Conservation (phyloP, 2,329 filamentous ascomycete genomes). For the Exophiala aquamarina region DNA sequence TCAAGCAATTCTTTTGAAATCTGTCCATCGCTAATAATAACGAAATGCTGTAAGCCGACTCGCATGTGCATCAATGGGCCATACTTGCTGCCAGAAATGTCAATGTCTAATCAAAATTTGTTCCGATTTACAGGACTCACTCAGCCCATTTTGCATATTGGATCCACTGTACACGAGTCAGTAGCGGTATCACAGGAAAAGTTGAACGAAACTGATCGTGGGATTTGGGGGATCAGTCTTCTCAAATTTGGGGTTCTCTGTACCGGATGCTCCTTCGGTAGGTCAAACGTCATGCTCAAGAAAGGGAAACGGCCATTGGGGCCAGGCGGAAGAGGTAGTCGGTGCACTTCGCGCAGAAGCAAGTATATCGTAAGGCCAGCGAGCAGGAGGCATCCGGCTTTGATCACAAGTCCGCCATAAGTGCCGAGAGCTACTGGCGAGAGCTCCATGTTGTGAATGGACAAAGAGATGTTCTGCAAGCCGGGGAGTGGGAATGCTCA, state of each 20-base stretch:
- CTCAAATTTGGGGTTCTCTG: not conserved
- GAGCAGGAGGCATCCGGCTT: too few relatives aligned
- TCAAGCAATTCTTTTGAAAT: slow-evolving; percentile 7
- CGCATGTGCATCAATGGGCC: slow-evolving; percentile 4
- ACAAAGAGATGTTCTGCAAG: too few relatives aligned
- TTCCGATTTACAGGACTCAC: not conserved
- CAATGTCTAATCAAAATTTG: not conserved
- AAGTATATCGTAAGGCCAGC: too few relatives aligned
- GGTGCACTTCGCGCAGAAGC: too few relatives aligned
- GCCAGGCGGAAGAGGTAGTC: slow-evolving; percentile 6
- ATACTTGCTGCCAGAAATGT: not conserved
- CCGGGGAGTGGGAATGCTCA: too few relatives aligned
- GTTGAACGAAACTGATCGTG: not conserved
- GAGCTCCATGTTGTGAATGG: too few relatives aligned
- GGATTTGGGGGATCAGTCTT: not conserved
- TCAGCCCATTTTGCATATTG: not conserved
- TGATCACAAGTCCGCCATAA: too few relatives aligned
- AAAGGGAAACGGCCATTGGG: slow-evolving; percentile 7
- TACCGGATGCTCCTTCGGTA: slow-evolving; percentile 6
- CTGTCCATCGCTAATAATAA: slow-evolving; percentile 4
- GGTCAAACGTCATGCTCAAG: slow-evolving; percentile 8
- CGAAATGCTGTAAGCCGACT: slow-evolving; percentile 3
- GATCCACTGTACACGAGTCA: not conserved
- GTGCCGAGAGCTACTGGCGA: too few relatives aligned
- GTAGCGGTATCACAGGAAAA: not conserved